Conservation (phyloP, 495 filamentous ascomycete species). For the Aspergillus hancockii region DNA sequence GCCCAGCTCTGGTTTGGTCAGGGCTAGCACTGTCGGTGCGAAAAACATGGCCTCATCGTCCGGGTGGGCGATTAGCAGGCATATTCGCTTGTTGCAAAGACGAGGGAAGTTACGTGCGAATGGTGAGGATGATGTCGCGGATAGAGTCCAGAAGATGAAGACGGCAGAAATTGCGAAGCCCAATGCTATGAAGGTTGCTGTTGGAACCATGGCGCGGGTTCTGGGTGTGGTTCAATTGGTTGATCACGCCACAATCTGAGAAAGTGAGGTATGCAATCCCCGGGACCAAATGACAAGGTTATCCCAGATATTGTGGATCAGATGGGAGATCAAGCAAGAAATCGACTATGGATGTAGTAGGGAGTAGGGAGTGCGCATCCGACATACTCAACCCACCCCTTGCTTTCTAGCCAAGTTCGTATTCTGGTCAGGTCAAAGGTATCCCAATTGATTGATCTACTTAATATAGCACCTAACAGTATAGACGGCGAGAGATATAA, state of each 20-base stretch:
- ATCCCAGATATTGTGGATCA: conserved; percentile 10
- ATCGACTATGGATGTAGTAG: not conserved
- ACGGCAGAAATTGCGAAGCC: conserved; percentile 36
- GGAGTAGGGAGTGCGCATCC: conserved; percentile 7
- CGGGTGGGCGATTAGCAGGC: conserved; percentile 91
- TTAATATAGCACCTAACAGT: not conserved
- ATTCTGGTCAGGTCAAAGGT: not conserved
- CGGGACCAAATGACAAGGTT: not conserved
- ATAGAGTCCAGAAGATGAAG: conserved; percentile 50
- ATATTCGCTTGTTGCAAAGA: conserved; percentile 76
- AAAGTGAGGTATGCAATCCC: not conserved
- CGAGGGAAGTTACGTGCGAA: conserved; percentile 68
- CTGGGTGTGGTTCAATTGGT: not conserved
- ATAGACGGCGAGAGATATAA: not conserved
- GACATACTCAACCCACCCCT: conserved; percentile 9
- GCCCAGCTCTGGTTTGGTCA: conserved; percentile 71
- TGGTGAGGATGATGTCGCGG: conserved; percentile 57
- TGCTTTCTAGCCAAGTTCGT: not conserved
- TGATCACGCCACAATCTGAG: not conserved
- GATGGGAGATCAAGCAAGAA: not conserved
- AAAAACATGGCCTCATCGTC: conserved; percentile 99
- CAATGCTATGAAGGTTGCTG: conserved; percentile 24
- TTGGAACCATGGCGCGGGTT: conserved; percentile 17
- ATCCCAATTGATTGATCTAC: not conserved
- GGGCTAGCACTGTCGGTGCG: conserved; percentile 77